phyloP scores from a whole-genome alignment of 768 basidiomycete species.

The Lactifluus hygrophoroides region DNA sequence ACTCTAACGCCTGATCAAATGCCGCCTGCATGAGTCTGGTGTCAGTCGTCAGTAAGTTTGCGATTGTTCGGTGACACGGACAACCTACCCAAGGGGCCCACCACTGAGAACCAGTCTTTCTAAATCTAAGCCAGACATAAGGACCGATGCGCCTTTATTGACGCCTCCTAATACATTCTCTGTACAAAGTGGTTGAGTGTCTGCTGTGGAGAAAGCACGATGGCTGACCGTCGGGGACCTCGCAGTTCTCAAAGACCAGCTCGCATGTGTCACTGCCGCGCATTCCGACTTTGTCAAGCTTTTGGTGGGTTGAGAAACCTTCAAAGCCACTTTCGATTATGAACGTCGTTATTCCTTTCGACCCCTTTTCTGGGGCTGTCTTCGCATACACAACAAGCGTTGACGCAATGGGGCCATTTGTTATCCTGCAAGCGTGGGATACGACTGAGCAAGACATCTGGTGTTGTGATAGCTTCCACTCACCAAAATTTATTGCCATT shows the following conservation, averaged over 20 bases:
- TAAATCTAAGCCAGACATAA: slow-evolving; percentile 92
- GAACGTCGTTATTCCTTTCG: slow-evolving; percentile 89
- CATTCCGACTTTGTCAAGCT: slow-evolving; percentile 96
- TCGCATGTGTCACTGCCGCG: slow-evolving; percentile 93
- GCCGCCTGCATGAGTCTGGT: slow-evolving; percentile 85
- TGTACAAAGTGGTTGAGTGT: slow-evolving; percentile 24
- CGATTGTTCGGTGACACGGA: background rate
- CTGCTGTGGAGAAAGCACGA: slow-evolving; percentile 1
- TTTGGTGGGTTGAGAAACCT: slow-evolving; percentile 85
- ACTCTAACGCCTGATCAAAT: slow-evolving; percentile 80
- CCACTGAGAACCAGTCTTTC: slow-evolving; percentile 89
- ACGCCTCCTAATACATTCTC: slow-evolving; percentile 80
- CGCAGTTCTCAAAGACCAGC: slow-evolving; percentile 83
- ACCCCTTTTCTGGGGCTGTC: slow-evolving; percentile 64
- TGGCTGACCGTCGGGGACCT: slow-evolving; percentile 71
- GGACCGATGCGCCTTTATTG: slow-evolving; percentile 71
- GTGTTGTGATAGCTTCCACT: slow-evolving; percentile 21
- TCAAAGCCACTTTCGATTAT: slow-evolving; percentile 75
- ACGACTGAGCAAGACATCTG: background rate
- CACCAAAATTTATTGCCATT: slow-evolving; percentile 95
- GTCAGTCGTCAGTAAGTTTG: background rate
- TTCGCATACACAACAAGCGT: slow-evolving; percentile 92
- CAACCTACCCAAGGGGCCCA: slow-evolving; percentile 73
- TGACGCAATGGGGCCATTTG: slow-evolving; percentile 87
- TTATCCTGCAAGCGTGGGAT: slow-evolving; percentile 54